These are phyloP conservation scores for Trichoderma atrobrunneum DNA, from an alignment of 2,329 filamentous ascomycete genomes.

Conservation along the genomic window DNA sequence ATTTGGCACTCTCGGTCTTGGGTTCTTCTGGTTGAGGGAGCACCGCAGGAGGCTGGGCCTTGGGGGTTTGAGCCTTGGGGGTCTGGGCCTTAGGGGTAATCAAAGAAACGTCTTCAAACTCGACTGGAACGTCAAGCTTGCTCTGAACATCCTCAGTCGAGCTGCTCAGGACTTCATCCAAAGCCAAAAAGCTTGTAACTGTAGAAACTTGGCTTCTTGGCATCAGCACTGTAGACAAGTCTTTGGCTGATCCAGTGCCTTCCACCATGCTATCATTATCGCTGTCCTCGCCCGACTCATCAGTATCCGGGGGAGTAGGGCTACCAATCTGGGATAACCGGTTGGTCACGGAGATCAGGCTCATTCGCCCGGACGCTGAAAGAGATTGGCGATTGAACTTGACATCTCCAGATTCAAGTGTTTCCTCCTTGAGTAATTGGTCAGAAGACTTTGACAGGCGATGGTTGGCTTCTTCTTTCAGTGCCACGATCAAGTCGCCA, in stretches of 20 bases:
- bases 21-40: neutral
- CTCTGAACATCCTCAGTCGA: neutral
- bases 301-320: constrained; percentile 54
- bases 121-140: neutral
- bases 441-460: neutral
- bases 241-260: neutral
- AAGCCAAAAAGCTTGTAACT: neutral
- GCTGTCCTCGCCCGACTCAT: constrained; percentile 43
- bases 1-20: neutral
- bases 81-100: neutral
- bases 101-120: constrained; percentile 6
- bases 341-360: constrained; percentile 35
- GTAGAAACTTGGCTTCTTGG: neutral
- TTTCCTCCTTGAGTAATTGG: neutral
- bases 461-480: neutral
- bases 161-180: constrained; percentile 1
- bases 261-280: constrained; percentile 24
- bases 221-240: neutral
- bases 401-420: neutral
- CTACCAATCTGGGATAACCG: constrained; percentile 43
- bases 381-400: neutral
- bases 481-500: neutral
- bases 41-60: neutral
- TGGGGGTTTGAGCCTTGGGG: neutral
- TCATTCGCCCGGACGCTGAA: constrained; percentile 27